These are phyloP conservation scores for Colletotrichum musae DNA, from an alignment of 2,329 filamentous ascomycete species.

Conservation along the genomic window DNA sequence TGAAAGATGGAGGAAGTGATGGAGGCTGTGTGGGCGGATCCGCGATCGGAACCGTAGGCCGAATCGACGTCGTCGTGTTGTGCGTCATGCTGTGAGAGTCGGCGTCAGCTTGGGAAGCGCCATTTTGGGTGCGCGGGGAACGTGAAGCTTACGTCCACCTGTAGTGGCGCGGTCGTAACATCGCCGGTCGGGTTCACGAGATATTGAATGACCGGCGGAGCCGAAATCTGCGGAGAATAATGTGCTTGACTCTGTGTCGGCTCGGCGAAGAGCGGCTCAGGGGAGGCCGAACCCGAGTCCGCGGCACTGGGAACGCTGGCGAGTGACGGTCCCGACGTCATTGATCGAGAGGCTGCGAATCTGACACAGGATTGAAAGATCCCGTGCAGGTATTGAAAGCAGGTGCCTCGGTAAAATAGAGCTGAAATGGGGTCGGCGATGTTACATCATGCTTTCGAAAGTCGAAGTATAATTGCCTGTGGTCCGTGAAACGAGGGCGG, in stretches of 20 bases:
- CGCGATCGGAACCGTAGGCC: conserved; percentile 51
- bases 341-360: neutral
- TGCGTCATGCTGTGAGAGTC: conserved; percentile 21
- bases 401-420: neutral
- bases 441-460: conserved; percentile 15
- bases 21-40: conserved; percentile 50
- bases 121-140: neutral
- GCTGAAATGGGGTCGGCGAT: neutral
- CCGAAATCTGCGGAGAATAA: conserved; percentile 2
- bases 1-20: conserved; percentile 60
- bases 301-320: conserved; percentile 24
- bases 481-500: neutral
- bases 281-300: conserved; percentile 18
- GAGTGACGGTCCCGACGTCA: conserved; percentile 21
- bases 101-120: conserved; percentile 3
- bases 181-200: conserved; percentile 41
- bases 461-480: conserved; percentile 1
- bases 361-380: too few relatives aligned
- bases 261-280: neutral
- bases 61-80: conserved; percentile 49
- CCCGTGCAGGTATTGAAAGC: too few relatives aligned
- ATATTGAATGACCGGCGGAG: conserved; percentile 26
- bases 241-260: neutral
- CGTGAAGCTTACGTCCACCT: conserved; percentile 45
- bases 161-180: conserved; percentile 44